Evolutionary conservation across 768 basidiomycete genomes (phyloP), one percentile per base, ranked within the genome.

Genomic region (Tubosaeta brunneosetosa): DNA sequence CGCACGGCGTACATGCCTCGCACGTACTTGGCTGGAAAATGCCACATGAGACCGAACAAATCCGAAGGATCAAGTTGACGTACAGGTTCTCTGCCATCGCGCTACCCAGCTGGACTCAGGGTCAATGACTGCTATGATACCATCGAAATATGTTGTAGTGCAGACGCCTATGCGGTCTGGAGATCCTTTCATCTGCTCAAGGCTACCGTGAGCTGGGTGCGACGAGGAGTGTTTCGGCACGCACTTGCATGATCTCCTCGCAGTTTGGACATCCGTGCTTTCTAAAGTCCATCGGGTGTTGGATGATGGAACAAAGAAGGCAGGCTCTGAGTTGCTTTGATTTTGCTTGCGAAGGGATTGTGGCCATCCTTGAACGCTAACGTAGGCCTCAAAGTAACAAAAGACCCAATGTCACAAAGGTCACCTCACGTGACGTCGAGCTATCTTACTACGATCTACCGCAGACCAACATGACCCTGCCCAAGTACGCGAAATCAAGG

Each of bases 401-500:
- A 1, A 22, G 22, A 22, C 22, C 22, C 22, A 22, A 22, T 22
- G 22, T 22, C 22, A 22, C 22, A 22, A 22, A 22, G 22, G 22
- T 22, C 22, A 22, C 22, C 22, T 22, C 22, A 22, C 22, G 22
- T 22, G 22, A 22, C 22, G 22, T 22, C 3, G 22, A 22, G 22
- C 22, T 22, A n/a, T n/a, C n/a, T n/a, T n/a, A n/a, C n/a, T n/a
- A n/a, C n/a, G n/a, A n/a, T 92, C 91, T 49, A 93, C 89, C 75
- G 90, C 90, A 4, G 91, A 73, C 91, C 91, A 61, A 94, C 91
- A 82, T 98, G 91, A 94, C 59, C 94, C 95, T 2, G 94, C 94
- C 0, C 91, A 94, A 71, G 95, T 91, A 32, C 83, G 84, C 61
- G 92, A 97, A 72, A 85, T 92, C 55, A 92, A 91, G 67, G 88